phyloP scores from a whole-genome alignment of 306 rosid species.

The Acacia confusa region DNA sequence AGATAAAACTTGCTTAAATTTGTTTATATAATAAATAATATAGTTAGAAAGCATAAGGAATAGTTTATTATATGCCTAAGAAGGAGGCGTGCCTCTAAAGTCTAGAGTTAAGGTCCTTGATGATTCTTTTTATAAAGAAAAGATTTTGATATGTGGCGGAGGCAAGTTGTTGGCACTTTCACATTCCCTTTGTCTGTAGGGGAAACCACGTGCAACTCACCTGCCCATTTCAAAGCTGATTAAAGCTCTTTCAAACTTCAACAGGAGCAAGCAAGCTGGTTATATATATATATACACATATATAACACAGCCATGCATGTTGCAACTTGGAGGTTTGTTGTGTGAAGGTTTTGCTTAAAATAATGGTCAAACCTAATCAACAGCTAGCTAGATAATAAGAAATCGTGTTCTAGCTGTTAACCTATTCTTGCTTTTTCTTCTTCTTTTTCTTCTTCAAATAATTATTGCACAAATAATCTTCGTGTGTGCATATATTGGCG shows the following conservation, averaged over 20 bases:
- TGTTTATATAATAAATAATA: no score
- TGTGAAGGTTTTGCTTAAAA: not conserved
- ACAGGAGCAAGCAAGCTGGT: not conserved
- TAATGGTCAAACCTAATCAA: not conserved
- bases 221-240: not conserved
- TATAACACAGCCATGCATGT: not conserved
- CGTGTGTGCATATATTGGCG: no score
- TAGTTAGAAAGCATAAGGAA: not conserved
- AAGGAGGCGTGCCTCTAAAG: constrained; percentile 10
- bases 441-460: not conserved
- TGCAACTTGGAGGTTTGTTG: not conserved
- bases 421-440: not conserved
- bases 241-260: not conserved
- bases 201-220: constrained; percentile 1
- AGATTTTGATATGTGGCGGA: not conserved
- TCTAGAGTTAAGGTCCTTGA: not conserved
- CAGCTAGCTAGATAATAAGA: not conserved
- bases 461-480: not conserved
- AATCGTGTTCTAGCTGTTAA: not conserved
- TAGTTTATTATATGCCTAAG: not conserved
- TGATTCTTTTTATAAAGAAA: constrained; percentile 1
- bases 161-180: constrained; percentile 17
- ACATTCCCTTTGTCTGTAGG: constrained; percentile 19
- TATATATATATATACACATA: not conserved
- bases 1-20: no score